Evolutionary conservation across 495 filamentous ascomycete genomes (phyloP).

Genomic region (Aspergillus asperescens): DNA sequence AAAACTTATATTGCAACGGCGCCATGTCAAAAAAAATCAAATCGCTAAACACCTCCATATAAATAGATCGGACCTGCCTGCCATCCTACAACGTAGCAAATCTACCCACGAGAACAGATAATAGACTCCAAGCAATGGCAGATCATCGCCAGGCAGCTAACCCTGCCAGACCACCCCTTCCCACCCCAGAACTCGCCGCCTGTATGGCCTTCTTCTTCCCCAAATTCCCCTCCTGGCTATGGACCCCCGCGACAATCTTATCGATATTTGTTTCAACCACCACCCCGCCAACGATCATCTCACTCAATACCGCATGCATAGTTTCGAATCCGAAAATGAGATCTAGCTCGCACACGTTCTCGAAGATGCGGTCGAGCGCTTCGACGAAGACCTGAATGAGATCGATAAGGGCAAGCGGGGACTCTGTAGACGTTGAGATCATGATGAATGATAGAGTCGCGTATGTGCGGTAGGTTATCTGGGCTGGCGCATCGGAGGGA

Average conservation of each 20-base stretch:
- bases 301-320: constrained; percentile 80
- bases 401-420: constrained; percentile 89
- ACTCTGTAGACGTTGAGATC: constrained; percentile 95
- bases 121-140: not conserved
- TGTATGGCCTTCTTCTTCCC: constrained; percentile 60
- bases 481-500: constrained; percentile 83
- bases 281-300: constrained; percentile 96
- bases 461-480: constrained; percentile 97
- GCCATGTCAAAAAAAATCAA: not conserved
- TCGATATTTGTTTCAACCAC: constrained; percentile 91
- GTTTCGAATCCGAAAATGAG: constrained; percentile 99
- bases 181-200: constrained; percentile 38
- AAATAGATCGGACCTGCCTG: not conserved
- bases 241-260: constrained; percentile 80
- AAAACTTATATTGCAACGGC: no score
- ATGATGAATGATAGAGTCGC: constrained; percentile 98
- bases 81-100: not conserved
- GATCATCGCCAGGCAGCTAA: constrained; percentile 41
- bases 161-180: constrained; percentile 35
- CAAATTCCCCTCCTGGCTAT: constrained; percentile 69
- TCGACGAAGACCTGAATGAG: constrained; percentile 98
- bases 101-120: not conserved
- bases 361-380: constrained; percentile 87
- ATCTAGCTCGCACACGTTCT: constrained; percentile 97
- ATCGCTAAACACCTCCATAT: not conserved